Evolutionary conservation across 345 rosid species (phyloP).

Genomic region (Eucalyptus marginata): DNA sequence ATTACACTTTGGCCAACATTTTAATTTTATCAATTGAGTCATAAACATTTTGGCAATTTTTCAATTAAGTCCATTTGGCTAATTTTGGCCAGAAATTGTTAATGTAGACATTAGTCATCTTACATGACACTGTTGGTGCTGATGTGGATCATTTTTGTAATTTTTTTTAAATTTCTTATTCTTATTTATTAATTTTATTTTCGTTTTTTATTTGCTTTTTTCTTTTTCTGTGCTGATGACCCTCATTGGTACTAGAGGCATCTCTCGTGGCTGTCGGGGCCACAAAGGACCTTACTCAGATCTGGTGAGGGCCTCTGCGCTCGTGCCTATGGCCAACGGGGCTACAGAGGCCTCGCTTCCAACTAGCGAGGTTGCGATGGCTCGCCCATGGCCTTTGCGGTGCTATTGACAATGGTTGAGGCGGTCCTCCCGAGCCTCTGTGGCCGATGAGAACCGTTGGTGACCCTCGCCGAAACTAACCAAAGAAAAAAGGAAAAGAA

Average conservation of each 20-base stretch:
- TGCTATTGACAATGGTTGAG: too few relatives aligned
- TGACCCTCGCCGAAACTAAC: not conserved
- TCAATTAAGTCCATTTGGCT: not conserved
- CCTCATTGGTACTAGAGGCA: too few relatives aligned
- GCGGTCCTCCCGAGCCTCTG: not conserved
- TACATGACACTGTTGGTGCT: rapidly evolving
- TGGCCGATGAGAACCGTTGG: not conserved
- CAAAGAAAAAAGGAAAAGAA: not conserved
- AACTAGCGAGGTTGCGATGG: not conserved
- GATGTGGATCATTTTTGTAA: too few relatives aligned
- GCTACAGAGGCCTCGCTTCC: not conserved
- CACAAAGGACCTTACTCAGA: rapidly evolving
- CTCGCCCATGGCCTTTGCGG: not conserved
- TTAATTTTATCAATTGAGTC: too few relatives aligned
- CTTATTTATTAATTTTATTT: too few relatives aligned
- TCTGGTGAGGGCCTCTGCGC: rapidly evolving
- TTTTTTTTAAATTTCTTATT: too few relatives aligned
- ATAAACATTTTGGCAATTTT: too few relatives aligned
- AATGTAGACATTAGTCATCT: rapidly evolving
- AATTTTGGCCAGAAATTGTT: too few relatives aligned
- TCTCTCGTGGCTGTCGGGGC: not conserved
- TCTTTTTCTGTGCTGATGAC: rapidly evolving
- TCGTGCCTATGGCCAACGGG: not conserved
- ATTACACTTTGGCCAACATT: too few relatives aligned
- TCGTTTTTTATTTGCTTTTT: too few relatives aligned